These are phyloP conservation scores for Guadua angustifolia DNA, from an alignment of 176 grass and related monocot genomes.

Conservation along the genomic window DNA sequence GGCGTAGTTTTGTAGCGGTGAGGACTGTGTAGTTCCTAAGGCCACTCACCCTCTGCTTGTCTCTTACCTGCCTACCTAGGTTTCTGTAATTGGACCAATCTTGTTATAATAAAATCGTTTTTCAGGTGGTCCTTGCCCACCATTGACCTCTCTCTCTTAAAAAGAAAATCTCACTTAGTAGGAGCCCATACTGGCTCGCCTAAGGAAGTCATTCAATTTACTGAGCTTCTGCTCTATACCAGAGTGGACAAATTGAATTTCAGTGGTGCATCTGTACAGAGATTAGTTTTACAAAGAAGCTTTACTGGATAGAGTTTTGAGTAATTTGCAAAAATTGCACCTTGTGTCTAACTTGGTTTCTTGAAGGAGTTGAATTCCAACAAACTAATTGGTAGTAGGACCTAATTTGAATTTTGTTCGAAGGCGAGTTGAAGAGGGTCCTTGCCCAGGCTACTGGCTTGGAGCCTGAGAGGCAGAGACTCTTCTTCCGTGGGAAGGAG, in stretches of 20 bases:
- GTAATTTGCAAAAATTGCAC: background rate
- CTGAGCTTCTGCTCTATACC: background rate
- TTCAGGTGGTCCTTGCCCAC: no score
- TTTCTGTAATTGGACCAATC: no score
- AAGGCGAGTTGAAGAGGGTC: slow-evolving; percentile 87
- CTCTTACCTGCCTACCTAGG: no score
- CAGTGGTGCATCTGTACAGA: background rate
- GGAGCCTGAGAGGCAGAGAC: slow-evolving; percentile 72
- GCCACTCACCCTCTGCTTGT: no score
- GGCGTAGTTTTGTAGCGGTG: no score
- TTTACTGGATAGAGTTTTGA: background rate
- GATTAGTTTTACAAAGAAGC: slow-evolving; percentile 3
- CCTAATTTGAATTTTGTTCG: slow-evolving; percentile 17
- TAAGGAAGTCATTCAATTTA: background rate
- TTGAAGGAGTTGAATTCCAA: slow-evolving; percentile 1
- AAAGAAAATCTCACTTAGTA: background rate
- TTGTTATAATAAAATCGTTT: no score
- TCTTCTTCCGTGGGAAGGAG: slow-evolving; percentile 86
- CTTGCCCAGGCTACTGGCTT: slow-evolving; percentile 64
- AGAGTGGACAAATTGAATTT: background rate
- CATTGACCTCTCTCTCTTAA: no score
- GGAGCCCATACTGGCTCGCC: background rate
- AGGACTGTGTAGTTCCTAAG: no score
- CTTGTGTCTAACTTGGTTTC: background rate
- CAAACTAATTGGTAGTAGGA: background rate